Conservation (phyloP, 768 basidiomycete species). For the Chiua virens region DNA sequence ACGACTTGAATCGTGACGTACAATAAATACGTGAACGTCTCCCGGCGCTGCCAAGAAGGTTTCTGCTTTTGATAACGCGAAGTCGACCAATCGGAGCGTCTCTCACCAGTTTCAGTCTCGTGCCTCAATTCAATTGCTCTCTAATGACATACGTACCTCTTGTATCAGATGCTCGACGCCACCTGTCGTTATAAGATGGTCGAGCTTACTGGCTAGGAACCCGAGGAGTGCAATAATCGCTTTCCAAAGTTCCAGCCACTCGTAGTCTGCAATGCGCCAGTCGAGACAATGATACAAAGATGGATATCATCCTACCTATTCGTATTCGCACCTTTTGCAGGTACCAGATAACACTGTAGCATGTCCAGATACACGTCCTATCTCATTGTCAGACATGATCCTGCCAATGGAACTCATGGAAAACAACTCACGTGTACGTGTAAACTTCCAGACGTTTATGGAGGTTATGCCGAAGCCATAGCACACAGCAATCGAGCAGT, state of each 20-base stretch:
- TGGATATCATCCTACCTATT: constrained; percentile 43
- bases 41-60: constrained; percentile 51
- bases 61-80: constrained; percentile 53
- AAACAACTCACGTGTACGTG: constrained; percentile 51
- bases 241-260: constrained; percentile 67
- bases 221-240: constrained; percentile 53
- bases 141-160: constrained; percentile 51
- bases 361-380: constrained; percentile 57
- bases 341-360: constrained; percentile 57
- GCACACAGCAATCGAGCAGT: constrained; percentile 63
- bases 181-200: constrained; percentile 50
- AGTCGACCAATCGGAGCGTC: constrained; percentile 55
- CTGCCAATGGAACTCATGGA: background rate
- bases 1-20: constrained; percentile 34
- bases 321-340: constrained; percentile 53
- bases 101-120: constrained; percentile 17
- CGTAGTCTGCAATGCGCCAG: constrained; percentile 46
- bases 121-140: background rate
- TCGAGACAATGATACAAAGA: background rate
- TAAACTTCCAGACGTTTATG: constrained; percentile 59
- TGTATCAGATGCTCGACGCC: constrained; percentile 52
- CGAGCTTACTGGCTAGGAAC: constrained; percentile 57
- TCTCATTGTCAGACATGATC: constrained; percentile 1
- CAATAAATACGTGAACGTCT: constrained; percentile 61
- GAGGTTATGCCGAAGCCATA: constrained; percentile 72